Percentiles rank a stretch among this genome's conserved stretches.
These are phyloP conservation scores for Poa annua DNA, from an alignment of 176 grass and related monocot species.

Conservation along the genomic window DNA sequence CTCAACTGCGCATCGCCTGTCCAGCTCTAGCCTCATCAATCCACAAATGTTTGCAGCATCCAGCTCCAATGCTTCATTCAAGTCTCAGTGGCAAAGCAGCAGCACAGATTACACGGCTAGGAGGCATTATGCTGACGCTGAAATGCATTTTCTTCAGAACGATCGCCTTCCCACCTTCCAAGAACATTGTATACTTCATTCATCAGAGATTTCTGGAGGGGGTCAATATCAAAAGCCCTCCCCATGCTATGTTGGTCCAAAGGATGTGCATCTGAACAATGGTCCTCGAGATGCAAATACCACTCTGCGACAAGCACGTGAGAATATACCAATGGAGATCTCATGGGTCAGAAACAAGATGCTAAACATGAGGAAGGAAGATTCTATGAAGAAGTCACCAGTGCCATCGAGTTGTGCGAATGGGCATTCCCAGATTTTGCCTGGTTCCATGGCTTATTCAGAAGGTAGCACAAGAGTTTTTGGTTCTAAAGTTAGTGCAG, in stretches of 20 bases:
- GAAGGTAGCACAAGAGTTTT: constrained; percentile 34
- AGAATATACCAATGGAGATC: constrained; percentile 25
- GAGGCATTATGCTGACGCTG: constrained; percentile 13
- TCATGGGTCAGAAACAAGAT: constrained; percentile 42
- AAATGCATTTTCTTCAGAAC: constrained; percentile 21
- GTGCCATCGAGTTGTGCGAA: constrained; percentile 32
- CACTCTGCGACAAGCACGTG: constrained; percentile 30
- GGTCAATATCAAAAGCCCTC: constrained; percentile 33
- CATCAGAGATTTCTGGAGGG: constrained; percentile 30
- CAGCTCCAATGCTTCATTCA: constrained; percentile 35
- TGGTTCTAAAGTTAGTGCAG: constrained; percentile 23
- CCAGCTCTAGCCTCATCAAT: constrained; percentile 30
- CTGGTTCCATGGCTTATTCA: constrained; percentile 32
- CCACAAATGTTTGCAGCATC: constrained; percentile 17
- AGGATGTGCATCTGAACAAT: constrained; percentile 25
- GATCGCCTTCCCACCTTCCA: constrained; percentile 23
- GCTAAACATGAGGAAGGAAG: constrained; percentile 40
- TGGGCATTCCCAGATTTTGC: constrained; percentile 34
- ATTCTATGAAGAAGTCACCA: constrained; percentile 39
- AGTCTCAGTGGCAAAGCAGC: constrained; percentile 35
- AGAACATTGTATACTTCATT: constrained; percentile 13
- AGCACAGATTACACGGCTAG: constrained; percentile 31
- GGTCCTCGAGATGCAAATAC: constrained; percentile 28
- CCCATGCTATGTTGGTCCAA: constrained; percentile 30
- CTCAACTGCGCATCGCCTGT: constrained; percentile 13